Evolutionary conservation across 2,329 filamentous ascomycete genomes (phyloP), one percentile per base, ranked within the genome.

Genomic region (Botrytis cinerea): DNA sequence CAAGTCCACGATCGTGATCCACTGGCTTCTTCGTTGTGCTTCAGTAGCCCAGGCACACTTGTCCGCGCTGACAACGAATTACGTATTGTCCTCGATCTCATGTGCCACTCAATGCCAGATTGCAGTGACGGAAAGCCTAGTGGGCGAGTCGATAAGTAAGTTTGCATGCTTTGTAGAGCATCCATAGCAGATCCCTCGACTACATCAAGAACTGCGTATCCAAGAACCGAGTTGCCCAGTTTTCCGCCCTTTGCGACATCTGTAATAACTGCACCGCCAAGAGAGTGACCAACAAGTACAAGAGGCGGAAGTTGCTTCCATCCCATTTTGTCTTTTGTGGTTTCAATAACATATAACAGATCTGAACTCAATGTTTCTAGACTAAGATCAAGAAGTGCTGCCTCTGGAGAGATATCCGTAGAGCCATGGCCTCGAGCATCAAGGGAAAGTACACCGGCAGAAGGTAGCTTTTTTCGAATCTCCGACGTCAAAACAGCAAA

Each of bases 101-200:
- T 89, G 81, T 99, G 96, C 96, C 96, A 99, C 79, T 97, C 93
- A 77, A 99, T 94, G 10, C 92, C 95, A 6, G 92, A 89, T 76
- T 92, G 87, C 28, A 97, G 78, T 20, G 90, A 92, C n/a, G 89
- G 85, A 79, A 99, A 99, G 2, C 90, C 89, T 14, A 86, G 85
- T 0, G 96, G 96, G 35, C 96, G 88, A 7, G 91, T 94, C 1
- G 92, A 91, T 32, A 99, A 87, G 82, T 98, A 98, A 4, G 91
- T 92, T 77, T 96, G 92, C 96, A 99, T 99, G 82, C 92, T 95
- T 82, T 94, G 91, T 71, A 99, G 86, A 4, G 96, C 95, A 81
- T 98, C 96, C 82, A 99, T 95, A 48, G 96, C 96, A 0, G 93
- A 97, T 18, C 96, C 93, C 83, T 99, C 96, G 43, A 99, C 96